A percentile compares a stretch with the other conserved stretches of the same genome.
Evolutionary conservation across 768 basidiomycete species (phyloP).

Genomic region (Leucosporidium creatinivorum): DNA sequence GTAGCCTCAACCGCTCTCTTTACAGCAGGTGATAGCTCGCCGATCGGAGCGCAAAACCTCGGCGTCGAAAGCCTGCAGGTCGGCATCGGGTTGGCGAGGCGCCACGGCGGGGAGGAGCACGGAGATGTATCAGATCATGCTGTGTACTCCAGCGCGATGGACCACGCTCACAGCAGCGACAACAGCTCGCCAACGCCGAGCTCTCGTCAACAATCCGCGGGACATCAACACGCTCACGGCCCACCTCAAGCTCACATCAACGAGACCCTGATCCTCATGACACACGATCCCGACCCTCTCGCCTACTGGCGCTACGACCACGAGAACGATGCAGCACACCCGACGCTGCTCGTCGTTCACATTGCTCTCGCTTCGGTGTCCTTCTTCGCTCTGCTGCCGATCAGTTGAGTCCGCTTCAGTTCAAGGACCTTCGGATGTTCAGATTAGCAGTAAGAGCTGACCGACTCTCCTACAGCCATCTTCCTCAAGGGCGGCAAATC

Average conservation of each 20-base stretch:
- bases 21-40: no score
- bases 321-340: constrained; percentile 7
- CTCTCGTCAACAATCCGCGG: no score
- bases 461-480: constrained; percentile 51
- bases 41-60: no score
- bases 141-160: no score
- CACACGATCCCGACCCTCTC: constrained; percentile 63
- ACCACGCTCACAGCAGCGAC: no score
- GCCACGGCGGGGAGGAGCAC: no score
- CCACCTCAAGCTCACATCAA: constrained; percentile 48
- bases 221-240: constrained; percentile 5
- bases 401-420: not conserved
- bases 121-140: no score
- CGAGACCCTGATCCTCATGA: constrained; percentile 62
- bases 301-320: constrained; percentile 76
- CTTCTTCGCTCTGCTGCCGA: constrained; percentile 74
- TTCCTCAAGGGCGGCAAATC: constrained; percentile 70
- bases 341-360: constrained; percentile 49
- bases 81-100: no score
- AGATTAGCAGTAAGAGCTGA: not conserved
- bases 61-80: no score
- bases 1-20: no score
- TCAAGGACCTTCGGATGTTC: not conserved
- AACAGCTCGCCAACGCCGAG: no score
- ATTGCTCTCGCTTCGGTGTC: constrained; percentile 65